Conservation (phyloP, 495 filamentous ascomycete species). For the Neurospora pannonica region DNA sequence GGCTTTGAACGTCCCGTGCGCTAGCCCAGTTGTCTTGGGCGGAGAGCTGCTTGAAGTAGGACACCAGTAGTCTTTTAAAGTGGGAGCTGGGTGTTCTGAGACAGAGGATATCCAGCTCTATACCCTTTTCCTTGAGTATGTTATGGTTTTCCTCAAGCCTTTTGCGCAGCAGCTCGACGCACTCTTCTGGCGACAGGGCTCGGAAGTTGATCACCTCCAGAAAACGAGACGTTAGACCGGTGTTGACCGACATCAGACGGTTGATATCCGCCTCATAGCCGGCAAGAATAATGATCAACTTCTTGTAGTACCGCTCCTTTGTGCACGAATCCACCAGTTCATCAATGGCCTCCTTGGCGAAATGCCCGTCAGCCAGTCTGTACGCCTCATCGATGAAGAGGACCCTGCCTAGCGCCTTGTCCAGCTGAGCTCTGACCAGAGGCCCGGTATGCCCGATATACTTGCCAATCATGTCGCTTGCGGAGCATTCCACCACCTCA, state of each 20-base stretch:
- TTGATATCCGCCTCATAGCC: slow-evolving; percentile 68
- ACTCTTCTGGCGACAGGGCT: slow-evolving; percentile 32
- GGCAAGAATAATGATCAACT: slow-evolving; percentile 64
- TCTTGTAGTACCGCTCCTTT: slow-evolving; percentile 50
- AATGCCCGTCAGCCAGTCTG: slow-evolving; percentile 46
- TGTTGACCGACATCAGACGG: slow-evolving; percentile 52
- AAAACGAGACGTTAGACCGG: slow-evolving; percentile 51
- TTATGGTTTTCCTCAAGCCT: slow-evolving; percentile 12
- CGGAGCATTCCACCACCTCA: slow-evolving; percentile 51
- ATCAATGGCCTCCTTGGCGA: slow-evolving; percentile 62
- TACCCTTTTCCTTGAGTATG: slow-evolving; percentile 8
- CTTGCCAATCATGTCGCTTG: slow-evolving; percentile 52
- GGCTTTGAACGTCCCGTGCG: slow-evolving; percentile 52
- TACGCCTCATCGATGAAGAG: slow-evolving; percentile 65
- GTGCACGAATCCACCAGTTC: slow-evolving; percentile 64
- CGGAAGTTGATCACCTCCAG: slow-evolving; percentile 47
- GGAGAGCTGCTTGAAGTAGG: slow-evolving; percentile 34
- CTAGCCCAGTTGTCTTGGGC: slow-evolving; percentile 54
- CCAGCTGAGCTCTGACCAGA: slow-evolving; percentile 47
- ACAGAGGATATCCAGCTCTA: slow-evolving; percentile 26
- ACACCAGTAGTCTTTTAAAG: slow-evolving; percentile 18
- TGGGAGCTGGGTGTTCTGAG: slow-evolving; percentile 19
- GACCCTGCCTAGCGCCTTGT: slow-evolving; percentile 51
- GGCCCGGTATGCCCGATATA: slow-evolving; percentile 56
- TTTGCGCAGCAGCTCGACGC: slow-evolving; percentile 31